Evolutionary conservation across 441 rosid species (phyloP).

Genomic region (Populus hybrid): DNA sequence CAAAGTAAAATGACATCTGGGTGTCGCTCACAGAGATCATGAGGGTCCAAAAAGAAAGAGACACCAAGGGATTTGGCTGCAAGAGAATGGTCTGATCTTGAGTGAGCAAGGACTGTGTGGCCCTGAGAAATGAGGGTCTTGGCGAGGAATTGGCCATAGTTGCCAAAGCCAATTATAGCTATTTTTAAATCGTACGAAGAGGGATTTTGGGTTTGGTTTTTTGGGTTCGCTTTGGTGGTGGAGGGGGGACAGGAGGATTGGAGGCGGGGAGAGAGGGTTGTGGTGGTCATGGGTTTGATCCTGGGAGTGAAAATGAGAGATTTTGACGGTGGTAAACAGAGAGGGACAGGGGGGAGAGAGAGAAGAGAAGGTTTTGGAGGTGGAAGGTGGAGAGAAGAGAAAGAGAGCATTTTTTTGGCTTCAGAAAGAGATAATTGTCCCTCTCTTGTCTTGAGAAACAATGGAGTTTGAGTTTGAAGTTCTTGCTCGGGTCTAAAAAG

Average conservation of each 20-base stretch:
- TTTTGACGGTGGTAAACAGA: neutral
- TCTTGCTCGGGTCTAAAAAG: neutral
- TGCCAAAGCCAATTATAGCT: conserved; percentile 66
- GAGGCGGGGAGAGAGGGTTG: neutral
- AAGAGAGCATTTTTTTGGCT: neutral
- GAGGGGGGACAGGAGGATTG: conserved; percentile 12
- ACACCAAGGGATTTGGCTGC: conserved; percentile 46
- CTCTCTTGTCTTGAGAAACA: neutral
- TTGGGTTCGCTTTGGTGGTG: conserved; percentile 4
- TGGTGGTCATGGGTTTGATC: neutral
- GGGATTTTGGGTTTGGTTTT: neutral
- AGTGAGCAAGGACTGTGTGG: conserved; percentile 54
- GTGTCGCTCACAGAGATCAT: conserved; percentile 61
- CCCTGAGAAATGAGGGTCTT: conserved; percentile 57
- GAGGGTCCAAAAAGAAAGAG: conserved; percentile 47
- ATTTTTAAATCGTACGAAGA: conserved; percentile 27
- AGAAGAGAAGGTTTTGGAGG: conserved; percentile 1
- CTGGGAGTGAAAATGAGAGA: conserved; percentile 4
- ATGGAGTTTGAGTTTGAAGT: neutral
- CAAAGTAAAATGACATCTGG: conserved; percentile 65
- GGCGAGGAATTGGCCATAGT: conserved; percentile 64
- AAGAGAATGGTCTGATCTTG: conserved; percentile 47
- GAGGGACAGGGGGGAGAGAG: neutral
- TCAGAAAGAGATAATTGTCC: neutral
- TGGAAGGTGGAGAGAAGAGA: conserved; percentile 1